Evolutionary conservation across 139 green algal genomes (phyloP).

Genomic region (Haematococcus sp.): DNA sequence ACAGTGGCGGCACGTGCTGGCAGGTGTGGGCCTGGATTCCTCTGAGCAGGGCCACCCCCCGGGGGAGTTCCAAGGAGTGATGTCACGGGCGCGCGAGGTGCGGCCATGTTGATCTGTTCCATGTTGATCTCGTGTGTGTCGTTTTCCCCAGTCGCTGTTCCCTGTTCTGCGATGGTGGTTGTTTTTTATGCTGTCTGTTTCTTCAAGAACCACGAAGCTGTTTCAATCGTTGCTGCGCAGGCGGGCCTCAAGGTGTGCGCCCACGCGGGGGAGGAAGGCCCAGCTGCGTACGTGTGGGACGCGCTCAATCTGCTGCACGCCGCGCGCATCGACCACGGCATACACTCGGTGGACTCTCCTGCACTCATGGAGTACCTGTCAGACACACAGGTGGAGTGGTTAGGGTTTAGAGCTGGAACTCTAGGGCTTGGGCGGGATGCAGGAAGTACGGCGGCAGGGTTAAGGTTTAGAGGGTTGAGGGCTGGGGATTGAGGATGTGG

Average conservation of each 20-base stretch:
- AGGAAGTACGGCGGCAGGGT: too few species aligned
- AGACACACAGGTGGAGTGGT: background rate
- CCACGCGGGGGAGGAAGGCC: slow-evolving; percentile 35
- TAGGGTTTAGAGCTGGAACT: too few species aligned
- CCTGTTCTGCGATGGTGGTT: too few species aligned
- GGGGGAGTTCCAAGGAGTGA: slow-evolving; percentile 12
- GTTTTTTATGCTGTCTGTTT: too few species aligned
- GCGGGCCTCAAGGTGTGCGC: slow-evolving; percentile 1
- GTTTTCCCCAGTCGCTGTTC: too few species aligned
- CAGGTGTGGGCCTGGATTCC: slow-evolving; percentile 53
- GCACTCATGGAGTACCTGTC: slow-evolving; percentile 42
- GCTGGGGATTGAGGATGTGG: too few species aligned
- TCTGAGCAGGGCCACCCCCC: slow-evolving; percentile 33
- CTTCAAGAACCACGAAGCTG: too few species aligned
- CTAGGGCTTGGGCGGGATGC: too few species aligned
- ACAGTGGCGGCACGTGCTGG: too few species aligned
- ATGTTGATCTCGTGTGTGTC: background rate
- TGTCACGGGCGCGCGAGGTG: background rate
- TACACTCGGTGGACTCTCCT: slow-evolving; percentile 59
- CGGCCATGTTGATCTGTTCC: too few species aligned
- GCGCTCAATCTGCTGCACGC: slow-evolving; percentile 38
- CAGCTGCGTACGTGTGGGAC: slow-evolving; percentile 49
- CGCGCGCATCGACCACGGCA: slow-evolving; percentile 67
- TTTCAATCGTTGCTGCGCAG: background rate
- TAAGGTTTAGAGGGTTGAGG: too few species aligned